Evolutionary conservation across 768 basidiomycete species (phyloP), one percentile per base, ranked within the genome.

Genomic region (Xerocomellus dryophilus): DNA sequence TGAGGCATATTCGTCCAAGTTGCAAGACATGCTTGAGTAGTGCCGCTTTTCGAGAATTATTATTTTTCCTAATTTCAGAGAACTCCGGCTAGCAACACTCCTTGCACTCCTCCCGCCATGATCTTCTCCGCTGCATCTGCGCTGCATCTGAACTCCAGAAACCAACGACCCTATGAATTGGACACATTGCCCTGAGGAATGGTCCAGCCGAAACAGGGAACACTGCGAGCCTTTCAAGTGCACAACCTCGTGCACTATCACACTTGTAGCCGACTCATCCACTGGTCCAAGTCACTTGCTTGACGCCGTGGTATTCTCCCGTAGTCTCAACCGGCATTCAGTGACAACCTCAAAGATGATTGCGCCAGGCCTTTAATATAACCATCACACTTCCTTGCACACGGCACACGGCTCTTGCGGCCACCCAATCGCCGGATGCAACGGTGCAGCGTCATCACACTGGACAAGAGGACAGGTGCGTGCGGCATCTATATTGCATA

Each of bases 41-140:
- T 39, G 44, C 53, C 34, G 50, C 55, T 58, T 67, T 69, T 62
- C 57, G 59, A 69, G 67, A 67, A 69, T 65, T 69, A 61, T 66
- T 68, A 60, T 61, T 58, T 57, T 63, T 63, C 60, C 41, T 51
- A 62, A 63, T 68, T 67, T 61, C 58, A 67, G 53, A 58, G 54
- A 65, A 69, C 57, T 58, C 64, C 59, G 61, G 63, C 60, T 68
- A 60, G 48, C 39, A 60, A 66, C 50, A 56, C 60, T 64, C 59
- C 63, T 70, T 68, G 53, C 47, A 56, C 55, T 67, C 62, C 39
- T 65, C 52, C 62, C 56, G 51, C 47, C 67, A 70, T 64, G 66
- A 55, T 57, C 56, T 32, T 53, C 43, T 25, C 39, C 43, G 42
- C 52, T 53, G 44, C 50, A 46, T 49, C 42, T 54, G 46, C 29